These are phyloP conservation scores for Picea engelmannii DNA, from an alignment of 83 land plant species.

Conservation along the genomic window DNA sequence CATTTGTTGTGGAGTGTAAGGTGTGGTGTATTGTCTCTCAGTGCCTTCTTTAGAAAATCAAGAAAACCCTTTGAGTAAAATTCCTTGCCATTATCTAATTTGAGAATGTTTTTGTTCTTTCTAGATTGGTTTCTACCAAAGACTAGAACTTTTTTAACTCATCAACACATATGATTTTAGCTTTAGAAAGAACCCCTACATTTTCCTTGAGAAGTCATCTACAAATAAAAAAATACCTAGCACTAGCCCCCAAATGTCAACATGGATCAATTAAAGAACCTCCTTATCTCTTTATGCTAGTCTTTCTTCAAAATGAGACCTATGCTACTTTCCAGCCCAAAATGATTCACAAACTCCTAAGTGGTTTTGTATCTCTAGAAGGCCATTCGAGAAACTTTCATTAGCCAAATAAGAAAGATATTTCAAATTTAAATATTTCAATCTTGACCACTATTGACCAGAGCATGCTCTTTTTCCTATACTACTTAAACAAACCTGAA, in stretches of 20 bases:
- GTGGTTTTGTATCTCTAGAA: neutral
- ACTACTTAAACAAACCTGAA: neutral
- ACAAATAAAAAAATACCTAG: neutral
- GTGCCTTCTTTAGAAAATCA: neutral
- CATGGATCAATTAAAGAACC: neutral
- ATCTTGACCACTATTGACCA: neutral
- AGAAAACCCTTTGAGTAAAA: neutral
- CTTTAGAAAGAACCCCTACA: neutral
- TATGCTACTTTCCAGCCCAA: neutral
- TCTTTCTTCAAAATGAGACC: neutral
- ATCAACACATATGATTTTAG: neutral
- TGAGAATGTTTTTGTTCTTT: neutral
- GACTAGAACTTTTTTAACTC: neutral
- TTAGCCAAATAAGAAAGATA: neutral
- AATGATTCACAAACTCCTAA: neutral
- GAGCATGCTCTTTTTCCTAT: neutral
- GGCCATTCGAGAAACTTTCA: neutral
- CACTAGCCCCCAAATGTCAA: neutral
- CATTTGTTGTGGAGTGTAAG: neutral
- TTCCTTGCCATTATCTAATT: neutral
- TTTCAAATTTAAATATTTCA: neutral
- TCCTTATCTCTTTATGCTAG: neutral
- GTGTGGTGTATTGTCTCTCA: neutral
- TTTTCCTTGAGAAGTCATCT: constrained; percentile 1
- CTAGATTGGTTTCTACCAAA: neutral